A percentile compares a stretch with the other conserved stretches of the same genome.
Conservation (phyloP, 306 rosid species). For the Quercus agrifolia region DNA sequence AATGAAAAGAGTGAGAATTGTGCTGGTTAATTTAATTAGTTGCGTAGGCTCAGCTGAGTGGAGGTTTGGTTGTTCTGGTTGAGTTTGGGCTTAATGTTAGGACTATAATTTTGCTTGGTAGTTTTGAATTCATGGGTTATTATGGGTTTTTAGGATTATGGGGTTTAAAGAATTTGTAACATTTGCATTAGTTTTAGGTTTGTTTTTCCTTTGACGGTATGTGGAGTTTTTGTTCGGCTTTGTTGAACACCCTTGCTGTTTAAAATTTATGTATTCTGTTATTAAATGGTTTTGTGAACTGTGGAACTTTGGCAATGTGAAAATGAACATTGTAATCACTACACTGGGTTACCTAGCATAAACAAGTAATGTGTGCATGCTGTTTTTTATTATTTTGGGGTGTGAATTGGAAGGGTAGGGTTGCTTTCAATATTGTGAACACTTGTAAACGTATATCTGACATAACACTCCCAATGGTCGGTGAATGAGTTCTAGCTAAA, state of each 20-base stretch:
- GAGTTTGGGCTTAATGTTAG: neutral
- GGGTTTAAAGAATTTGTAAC: neutral
- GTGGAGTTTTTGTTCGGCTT: neutral
- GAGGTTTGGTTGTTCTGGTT: neutral
- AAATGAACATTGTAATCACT: neutral
- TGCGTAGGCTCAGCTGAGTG: neutral
- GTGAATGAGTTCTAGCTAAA: neutral
- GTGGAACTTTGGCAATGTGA: neutral
- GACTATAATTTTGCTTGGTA: neutral
- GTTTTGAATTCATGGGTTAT: neutral
- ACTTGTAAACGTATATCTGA: neutral
- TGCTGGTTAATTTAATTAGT: neutral
- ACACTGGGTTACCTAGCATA: neutral
- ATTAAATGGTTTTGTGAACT: neutral
- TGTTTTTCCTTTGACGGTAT: too few relatives aligned
- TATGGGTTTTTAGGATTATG: neutral
- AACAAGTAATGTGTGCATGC: neutral
- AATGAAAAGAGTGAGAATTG: neutral
- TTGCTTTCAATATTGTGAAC: neutral
- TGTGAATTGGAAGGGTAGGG: neutral
- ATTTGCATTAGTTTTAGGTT: neutral
- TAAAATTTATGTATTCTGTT: neutral
- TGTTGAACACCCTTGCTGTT: neutral
- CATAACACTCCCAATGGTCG: neutral
- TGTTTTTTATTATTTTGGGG: too few relatives aligned